phyloP scores from a whole-genome alignment of 2,329 filamentous ascomycete species.

The Colletotrichum chrysophilum region DNA sequence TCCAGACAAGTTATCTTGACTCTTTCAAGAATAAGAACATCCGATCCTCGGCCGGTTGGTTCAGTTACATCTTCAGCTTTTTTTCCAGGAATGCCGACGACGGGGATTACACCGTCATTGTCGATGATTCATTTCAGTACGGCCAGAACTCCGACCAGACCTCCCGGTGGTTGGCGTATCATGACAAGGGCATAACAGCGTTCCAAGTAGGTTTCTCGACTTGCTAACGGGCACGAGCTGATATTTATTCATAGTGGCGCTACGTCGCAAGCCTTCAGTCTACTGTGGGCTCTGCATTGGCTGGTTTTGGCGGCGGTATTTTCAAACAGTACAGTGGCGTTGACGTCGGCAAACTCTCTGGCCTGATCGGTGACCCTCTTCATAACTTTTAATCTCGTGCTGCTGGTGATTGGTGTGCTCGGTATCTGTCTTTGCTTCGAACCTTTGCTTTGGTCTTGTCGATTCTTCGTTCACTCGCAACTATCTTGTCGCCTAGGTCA shows the following conservation, averaged over 20 bases:
- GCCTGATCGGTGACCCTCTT: neutral
- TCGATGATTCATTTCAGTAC: neutral
- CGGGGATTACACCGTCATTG: neutral
- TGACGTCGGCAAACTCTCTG: neutral
- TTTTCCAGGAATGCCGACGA: neutral
- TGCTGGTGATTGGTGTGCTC: no score
- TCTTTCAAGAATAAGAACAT: neutral
- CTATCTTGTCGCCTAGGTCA: no score
- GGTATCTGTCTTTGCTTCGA: no score
- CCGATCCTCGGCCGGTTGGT: neutral
- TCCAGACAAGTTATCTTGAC: neutral
- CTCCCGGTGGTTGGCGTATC: neutral
- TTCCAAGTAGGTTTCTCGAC: neutral
- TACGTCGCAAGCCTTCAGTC: neutral
- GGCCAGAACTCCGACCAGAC: neutral
- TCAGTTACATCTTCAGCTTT: neutral
- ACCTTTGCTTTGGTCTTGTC: no score
- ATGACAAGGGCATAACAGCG: neutral
- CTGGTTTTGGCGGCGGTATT: neutral
- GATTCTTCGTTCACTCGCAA: no score
- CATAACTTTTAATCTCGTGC: neutral
- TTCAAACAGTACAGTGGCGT: neutral
- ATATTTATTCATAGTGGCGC: neutral
- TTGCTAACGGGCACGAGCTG: neutral
- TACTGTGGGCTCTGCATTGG: fast-evolving